Conservation (phyloP, 2,329 filamentous ascomycete species). For the Beauveria australis region DNA sequence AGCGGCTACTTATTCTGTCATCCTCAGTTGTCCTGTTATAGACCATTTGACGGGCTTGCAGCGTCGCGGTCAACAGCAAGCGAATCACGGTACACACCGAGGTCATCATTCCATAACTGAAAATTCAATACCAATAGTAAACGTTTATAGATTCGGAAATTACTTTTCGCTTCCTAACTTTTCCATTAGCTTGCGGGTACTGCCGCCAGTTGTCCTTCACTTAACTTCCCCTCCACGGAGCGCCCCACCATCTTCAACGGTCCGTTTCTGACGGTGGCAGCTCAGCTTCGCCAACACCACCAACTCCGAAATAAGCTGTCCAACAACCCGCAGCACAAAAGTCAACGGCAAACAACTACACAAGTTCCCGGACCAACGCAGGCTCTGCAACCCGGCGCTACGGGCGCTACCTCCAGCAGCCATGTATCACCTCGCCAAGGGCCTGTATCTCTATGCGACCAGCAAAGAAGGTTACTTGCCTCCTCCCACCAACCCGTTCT, state of each 20-base stretch:
- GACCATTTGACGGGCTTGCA: no score
- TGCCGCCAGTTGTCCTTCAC: no score
- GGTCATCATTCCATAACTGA: no score
- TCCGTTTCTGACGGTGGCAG: background rate
- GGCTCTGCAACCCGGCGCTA: background rate
- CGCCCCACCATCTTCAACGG: background rate
- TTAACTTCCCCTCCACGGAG: background rate
- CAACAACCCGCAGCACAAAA: background rate
- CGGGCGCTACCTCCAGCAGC: background rate
- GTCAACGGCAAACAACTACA: background rate
- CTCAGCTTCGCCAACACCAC: background rate
- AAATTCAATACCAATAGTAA: no score
- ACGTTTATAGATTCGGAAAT: no score
- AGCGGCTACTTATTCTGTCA: no score
- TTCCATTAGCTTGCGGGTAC: no score
- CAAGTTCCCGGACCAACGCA: background rate
- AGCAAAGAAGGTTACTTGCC: constrained; percentile 74
- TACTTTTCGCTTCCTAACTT: no score
- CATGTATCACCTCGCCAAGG: constrained; percentile 96
- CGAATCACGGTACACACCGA: no score
- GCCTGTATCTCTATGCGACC: constrained; percentile 87
- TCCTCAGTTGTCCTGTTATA: no score
- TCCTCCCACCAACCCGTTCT: constrained; percentile 2
- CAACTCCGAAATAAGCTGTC: background rate
- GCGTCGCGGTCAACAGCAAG: no score